Evolutionary conservation across 306 rosid genomes (phyloP).

Genomic region (Trifolium pratense): DNA sequence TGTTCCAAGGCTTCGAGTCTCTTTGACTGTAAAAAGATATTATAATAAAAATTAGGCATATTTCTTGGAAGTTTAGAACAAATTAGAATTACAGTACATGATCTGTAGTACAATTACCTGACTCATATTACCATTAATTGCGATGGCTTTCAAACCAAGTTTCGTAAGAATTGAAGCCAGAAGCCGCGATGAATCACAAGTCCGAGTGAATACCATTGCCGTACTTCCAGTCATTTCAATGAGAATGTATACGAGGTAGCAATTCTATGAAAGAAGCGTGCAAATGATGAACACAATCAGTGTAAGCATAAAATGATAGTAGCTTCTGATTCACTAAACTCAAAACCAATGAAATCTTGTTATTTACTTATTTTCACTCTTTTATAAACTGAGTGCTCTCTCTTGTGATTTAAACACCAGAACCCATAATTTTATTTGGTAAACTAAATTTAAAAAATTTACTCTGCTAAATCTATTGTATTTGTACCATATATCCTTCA

Average conservation of each 20-base stretch:
- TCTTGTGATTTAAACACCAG: too few species aligned
- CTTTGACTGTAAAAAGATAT: constrained; percentile 59
- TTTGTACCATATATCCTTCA: too few species aligned
- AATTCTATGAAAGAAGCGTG: constrained; percentile 56
- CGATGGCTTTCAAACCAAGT: constrained; percentile 77
- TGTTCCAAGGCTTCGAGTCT: constrained; percentile 84
- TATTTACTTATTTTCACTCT: neutral
- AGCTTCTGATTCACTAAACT: constrained; percentile 9
- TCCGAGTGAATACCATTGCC: constrained; percentile 90
- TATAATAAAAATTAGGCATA: constrained; percentile 25
- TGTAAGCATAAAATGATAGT: too few species aligned
- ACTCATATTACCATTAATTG: constrained; percentile 90
- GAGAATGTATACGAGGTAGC: constrained; percentile 80
- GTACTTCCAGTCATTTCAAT: constrained; percentile 69
- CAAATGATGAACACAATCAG: neutral
- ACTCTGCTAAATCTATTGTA: too few species aligned
- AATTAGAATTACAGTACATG: constrained; percentile 9
- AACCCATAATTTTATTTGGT: too few species aligned
- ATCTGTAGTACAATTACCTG: constrained; percentile 57
- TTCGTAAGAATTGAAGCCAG: constrained; percentile 77
- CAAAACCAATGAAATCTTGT: neutral
- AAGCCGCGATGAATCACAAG: constrained; percentile 77
- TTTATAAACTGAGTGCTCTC: too few species aligned
- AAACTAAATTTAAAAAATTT: too few species aligned
- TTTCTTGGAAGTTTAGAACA: neutral